Percentiles rank a stretch among this genome's conserved stretches.
phyloP scores from a whole-genome alignment of 257 asterid species.

The Solanum peruvianum region DNA sequence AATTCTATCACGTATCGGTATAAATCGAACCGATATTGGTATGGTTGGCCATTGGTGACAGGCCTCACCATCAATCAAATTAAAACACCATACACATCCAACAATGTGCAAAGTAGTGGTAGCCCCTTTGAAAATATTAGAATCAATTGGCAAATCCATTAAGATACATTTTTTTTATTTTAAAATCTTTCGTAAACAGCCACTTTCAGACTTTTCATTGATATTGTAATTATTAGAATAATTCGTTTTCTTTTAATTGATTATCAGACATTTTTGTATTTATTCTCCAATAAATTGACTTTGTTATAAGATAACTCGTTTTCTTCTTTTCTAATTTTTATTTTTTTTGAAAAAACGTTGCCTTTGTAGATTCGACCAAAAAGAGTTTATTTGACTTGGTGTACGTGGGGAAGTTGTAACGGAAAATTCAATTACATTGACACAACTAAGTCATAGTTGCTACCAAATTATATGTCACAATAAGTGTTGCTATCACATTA shows the following conservation, averaged over 20 bases:
- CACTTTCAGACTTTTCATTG: not conserved
- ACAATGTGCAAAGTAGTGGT: not conserved
- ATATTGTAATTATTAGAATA: not conserved
- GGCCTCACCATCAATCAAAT: not conserved
- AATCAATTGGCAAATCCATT: not conserved
- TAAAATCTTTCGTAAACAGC: not conserved
- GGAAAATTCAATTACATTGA: not conserved
- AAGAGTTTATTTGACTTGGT: not conserved
- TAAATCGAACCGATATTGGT: not conserved
- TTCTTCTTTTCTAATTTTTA: not conserved
- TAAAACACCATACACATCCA: not conserved
- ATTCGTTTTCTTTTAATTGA: not conserved
- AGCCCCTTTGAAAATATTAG: not conserved
- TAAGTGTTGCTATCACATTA: not conserved
- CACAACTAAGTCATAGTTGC: not conserved
- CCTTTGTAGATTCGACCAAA: not conserved
- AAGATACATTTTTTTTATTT: not conserved
- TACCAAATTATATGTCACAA: not conserved
- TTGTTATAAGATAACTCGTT: not conserved
- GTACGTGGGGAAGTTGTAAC: not conserved
- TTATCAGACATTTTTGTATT: not conserved
- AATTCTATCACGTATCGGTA: accelerated
- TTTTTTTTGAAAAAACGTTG: not conserved
- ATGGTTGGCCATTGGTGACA: not conserved
- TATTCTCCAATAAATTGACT: not conserved